phyloP scores from a whole-genome alignment of 1,284 basidiomycete genomes.

The Phellopilus nigrolimitatus region DNA sequence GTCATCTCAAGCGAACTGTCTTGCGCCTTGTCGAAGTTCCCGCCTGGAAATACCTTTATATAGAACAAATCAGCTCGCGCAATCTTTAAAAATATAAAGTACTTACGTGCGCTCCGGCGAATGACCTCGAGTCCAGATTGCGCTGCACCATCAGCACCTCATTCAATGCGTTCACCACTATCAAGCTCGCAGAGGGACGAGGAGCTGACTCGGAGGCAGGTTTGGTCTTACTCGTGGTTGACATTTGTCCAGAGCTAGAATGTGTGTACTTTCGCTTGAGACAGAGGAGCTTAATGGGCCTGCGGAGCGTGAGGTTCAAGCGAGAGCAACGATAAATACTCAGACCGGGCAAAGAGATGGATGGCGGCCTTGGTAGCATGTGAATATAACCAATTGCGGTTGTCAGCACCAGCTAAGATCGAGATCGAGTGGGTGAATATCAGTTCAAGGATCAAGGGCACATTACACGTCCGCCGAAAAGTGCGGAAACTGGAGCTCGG shows the following conservation, averaged over 20 bases:
- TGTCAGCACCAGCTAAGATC: too few species aligned
- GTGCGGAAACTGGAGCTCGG: too few species aligned
- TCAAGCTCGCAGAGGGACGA: conserved; percentile 51
- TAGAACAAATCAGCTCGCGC: neutral
- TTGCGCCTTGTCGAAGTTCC: conserved; percentile 56
- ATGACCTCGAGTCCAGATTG: conserved; percentile 55
- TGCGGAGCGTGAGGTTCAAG: too few species aligned
- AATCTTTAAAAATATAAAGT: neutral
- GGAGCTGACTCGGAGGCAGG: neutral
- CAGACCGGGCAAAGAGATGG: too few species aligned
- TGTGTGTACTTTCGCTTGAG: neutral
- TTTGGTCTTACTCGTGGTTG: neutral
- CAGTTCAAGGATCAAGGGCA: too few species aligned
- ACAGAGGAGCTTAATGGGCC: neutral
- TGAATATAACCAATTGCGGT: too few species aligned
- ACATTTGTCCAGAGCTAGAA: neutral
- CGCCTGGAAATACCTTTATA: conserved; percentile 68
- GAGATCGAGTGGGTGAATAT: too few species aligned
- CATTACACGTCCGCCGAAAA: too few species aligned
- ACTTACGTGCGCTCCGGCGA: conserved; percentile 60
- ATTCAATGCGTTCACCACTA: conserved; percentile 58
- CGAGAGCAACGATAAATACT: too few species aligned
- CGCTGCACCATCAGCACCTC: conserved; percentile 66
- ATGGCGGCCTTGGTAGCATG: too few species aligned
- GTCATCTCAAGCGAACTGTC: conserved; percentile 53